phyloP scores from a whole-genome alignment of 331 rosid genomes.

The Phaseolus coccineus region DNA sequence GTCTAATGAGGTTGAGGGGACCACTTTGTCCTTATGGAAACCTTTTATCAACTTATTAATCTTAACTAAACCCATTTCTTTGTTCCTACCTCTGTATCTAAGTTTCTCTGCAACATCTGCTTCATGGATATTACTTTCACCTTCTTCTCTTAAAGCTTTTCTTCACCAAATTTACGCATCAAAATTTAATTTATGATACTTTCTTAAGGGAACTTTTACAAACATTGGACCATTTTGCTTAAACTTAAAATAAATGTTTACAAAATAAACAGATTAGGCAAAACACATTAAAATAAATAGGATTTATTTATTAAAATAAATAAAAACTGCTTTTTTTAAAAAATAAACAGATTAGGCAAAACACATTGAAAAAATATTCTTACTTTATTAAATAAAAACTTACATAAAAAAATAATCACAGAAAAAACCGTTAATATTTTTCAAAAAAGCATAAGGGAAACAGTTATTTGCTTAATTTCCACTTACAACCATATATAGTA shows the following conservation, averaged over 20 bases:
- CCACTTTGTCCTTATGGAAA: constrained; percentile 51
- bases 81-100: constrained; percentile 32
- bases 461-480: neutral
- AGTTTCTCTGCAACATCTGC: constrained; percentile 24
- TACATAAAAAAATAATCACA: too few relatives aligned
- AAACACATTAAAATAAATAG: too few relatives aligned
- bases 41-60: constrained; percentile 32
- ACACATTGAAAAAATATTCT: too few relatives aligned
- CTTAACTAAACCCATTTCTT: constrained; percentile 35
- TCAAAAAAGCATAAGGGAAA: neutral
- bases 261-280: too few relatives aligned
- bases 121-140: neutral
- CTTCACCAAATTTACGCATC: neutral
- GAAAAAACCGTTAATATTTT: too few relatives aligned
- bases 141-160: constrained; percentile 9
- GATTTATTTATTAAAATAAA: too few relatives aligned
- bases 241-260: too few relatives aligned
- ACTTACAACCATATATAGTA: neutral
- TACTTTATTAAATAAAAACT: too few relatives aligned
- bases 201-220: neutral
- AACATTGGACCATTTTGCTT: neutral
- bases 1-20: constrained; percentile 55
- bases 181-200: neutral
- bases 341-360: too few relatives aligned
- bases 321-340: too few relatives aligned